Evolutionary conservation across 1,139 yeast species (phyloP).

Genomic region (Blastobotrys illinoisensis): DNA sequence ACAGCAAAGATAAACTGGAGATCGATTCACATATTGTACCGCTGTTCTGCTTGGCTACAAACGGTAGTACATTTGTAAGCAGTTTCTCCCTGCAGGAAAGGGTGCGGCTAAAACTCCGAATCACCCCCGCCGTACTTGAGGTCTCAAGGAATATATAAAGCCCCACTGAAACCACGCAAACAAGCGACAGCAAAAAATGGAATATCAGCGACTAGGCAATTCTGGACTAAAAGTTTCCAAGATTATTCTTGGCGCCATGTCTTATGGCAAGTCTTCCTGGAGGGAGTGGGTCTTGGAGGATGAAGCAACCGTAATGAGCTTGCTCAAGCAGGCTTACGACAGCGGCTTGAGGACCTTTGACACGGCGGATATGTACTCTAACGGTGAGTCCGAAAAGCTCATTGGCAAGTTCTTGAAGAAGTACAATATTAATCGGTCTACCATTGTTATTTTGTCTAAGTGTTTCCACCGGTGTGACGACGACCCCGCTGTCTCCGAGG

Average conservation of each 20-base stretch:
- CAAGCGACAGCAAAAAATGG: slow-evolving; percentile 6
- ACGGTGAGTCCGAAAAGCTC: slow-evolving; percentile 40
- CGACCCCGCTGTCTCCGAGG: slow-evolving; percentile 24
- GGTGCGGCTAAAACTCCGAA: neutral
- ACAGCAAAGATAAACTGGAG: no score
- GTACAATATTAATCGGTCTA: slow-evolving; percentile 42
- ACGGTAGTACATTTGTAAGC: neutral
- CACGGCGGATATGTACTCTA: slow-evolving; percentile 47
- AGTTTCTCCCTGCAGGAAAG: neutral
- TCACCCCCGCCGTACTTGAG: neutral
- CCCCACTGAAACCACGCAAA: neutral
- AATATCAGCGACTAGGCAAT: slow-evolving; percentile 7
- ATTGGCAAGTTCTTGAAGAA: slow-evolving; percentile 42
- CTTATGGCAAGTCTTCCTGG: slow-evolving; percentile 46
- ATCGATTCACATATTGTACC: no score
- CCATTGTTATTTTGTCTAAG: slow-evolving; percentile 45
- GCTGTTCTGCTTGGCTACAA: no score
- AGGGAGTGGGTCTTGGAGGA: slow-evolving; percentile 47
- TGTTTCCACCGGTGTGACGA: slow-evolving; percentile 28
- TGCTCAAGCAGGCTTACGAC: slow-evolving; percentile 47
- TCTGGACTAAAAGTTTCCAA: slow-evolving; percentile 47
- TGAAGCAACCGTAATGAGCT: slow-evolving; percentile 36
- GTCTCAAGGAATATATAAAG: neutral
- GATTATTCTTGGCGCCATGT: slow-evolving; percentile 54
- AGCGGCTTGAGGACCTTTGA: slow-evolving; percentile 50